A percentile compares a stretch with the other conserved stretches of the same genome.
Evolutionary conservation across 1,284 basidiomycete genomes (phyloP).

Genomic region (Erythrobasidium hasegawianum): DNA sequence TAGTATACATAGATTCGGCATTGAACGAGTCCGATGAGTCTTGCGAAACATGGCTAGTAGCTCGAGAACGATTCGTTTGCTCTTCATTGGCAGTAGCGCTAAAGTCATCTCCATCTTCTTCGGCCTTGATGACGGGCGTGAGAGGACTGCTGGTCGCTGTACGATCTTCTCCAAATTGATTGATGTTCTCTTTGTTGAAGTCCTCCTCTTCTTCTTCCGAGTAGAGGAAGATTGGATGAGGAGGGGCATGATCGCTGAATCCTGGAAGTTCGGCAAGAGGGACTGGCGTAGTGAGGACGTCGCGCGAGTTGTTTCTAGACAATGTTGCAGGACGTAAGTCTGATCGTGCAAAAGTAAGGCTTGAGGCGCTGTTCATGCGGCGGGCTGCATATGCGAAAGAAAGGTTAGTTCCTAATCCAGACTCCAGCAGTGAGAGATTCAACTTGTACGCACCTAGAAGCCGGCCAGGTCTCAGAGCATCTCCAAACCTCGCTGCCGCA

Average conservation of each 20-base stretch:
- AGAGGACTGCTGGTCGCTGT: slow-evolving; percentile 11
- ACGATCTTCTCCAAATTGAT: background rate
- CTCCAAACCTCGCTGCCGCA: slow-evolving; percentile 6
- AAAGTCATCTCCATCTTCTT: slow-evolving; percentile 26
- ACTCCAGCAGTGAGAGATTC: too few species aligned
- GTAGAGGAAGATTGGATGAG: slow-evolving; percentile 29
- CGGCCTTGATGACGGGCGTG: slow-evolving; percentile 21
- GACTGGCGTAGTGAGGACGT: slow-evolving; percentile 22
- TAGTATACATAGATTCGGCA: slow-evolving; percentile 22
- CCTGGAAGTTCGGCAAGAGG: slow-evolving; percentile 29
- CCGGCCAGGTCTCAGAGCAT: slow-evolving; percentile 10
- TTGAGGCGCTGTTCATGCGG: slow-evolving; percentile 14
- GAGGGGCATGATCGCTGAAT: slow-evolving; percentile 2
- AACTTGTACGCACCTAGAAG: background rate
- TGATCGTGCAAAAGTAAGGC: slow-evolving; percentile 16
- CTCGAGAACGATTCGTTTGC: background rate
- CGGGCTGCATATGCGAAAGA: background rate
- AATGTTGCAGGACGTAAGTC: slow-evolving; percentile 6
- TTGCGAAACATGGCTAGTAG: background rate
- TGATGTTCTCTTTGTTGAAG: background rate
- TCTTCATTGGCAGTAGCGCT: background rate
- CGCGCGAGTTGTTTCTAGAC: slow-evolving; percentile 14
- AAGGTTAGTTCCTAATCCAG: too few species aligned
- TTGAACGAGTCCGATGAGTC: slow-evolving; percentile 16
- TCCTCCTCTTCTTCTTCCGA: background rate